phyloP scores from a whole-genome alignment of 2,329 filamentous ascomycete species.

The Hyphodiscus sp. region DNA sequence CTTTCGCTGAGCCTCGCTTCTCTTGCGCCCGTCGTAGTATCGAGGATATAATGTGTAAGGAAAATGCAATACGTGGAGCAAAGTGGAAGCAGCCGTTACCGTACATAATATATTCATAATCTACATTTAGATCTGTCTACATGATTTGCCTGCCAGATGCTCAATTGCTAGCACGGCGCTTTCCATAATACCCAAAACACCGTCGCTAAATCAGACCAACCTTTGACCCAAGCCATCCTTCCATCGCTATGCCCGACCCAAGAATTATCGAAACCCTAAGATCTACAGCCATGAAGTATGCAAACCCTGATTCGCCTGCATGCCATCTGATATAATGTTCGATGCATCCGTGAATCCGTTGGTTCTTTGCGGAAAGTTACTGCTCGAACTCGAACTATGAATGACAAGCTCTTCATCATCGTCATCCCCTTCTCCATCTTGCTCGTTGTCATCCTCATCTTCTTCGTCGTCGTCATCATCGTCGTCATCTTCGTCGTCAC shows the following conservation, averaged over 20 bases:
- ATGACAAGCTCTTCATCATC: conserved; percentile 17
- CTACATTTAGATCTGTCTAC: not conserved
- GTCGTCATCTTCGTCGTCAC: conserved; percentile 52
- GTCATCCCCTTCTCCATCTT: conserved; percentile 23
- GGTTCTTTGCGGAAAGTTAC: not conserved
- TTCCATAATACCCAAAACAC: not conserved
- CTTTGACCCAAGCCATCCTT: not conserved
- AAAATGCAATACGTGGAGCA: too few species aligned
- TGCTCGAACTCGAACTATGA: not conserved
- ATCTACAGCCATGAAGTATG: not conserved
- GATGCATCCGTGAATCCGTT: not conserved
- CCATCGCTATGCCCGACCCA: not conserved
- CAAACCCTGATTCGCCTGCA: not conserved
- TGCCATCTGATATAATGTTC: not conserved
- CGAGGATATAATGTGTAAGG: too few species aligned
- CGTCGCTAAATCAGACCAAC: conserved; percentile 2
- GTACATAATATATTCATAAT: not conserved
- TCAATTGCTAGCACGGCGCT: not conserved
- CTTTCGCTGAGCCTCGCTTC: too few species aligned
- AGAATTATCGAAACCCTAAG: not conserved
- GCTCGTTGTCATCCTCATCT: conserved; percentile 44
- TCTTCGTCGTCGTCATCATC: conserved; percentile 52
- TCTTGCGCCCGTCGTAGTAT: too few species aligned
- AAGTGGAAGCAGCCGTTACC: not conserved
- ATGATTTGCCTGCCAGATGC: not conserved